Evolutionary conservation across 1,284 basidiomycete genomes (phyloP), one percentile per base, ranked within the genome.

Genomic region (Trichosporon inkin): DNA sequence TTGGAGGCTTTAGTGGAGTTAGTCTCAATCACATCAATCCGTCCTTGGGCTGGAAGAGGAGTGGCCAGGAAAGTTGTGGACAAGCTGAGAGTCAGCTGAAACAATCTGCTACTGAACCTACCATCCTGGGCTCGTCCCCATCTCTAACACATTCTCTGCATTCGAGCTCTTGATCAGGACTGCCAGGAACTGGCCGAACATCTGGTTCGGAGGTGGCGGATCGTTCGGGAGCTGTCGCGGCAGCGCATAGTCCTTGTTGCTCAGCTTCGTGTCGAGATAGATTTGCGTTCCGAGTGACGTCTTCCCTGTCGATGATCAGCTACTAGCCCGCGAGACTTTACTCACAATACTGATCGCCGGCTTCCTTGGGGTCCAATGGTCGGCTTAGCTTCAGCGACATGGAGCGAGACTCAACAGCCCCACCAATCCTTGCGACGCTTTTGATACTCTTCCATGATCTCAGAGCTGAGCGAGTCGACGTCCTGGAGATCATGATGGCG

Each of bases 1-100:
- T 73, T 54, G 47, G 65, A 52, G 8, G 75, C 73, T 60, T 77
- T 71, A 3, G 53, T 53, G 0, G 66, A 65, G 11, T 62, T 66
- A 22, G 66, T 53, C 56, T 76, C 74, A 40, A 77, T 67, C 7
- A 74, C 76, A 64, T 77, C 75, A 40, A 77, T 69, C 57, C 68
- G 68, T 1, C 75, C 75, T 54, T 71, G 66, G 0, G 59, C 14
- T 0, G 74, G 73, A 0, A 77, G 65, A 0, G 68, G 65, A 17
- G 62, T 58, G 16, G 72, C 70, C 11, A 77, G 60, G 62, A 71
- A 76, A 10, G 61, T 55, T 0, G 75, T 75, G 6, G 74, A 73
- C 57, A 71, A 71, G 32, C 72, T 73, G 39, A 47, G 22, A 6
- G 8, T 10, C 19, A 35, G n/a, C 49, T 20, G 28, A 6, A 17